Percentiles rank a stretch among this genome's conserved stretches.
Evolutionary conservation across 768 basidiomycete genomes (phyloP).

Genomic region (Hemileccinum rubropunctum): DNA sequence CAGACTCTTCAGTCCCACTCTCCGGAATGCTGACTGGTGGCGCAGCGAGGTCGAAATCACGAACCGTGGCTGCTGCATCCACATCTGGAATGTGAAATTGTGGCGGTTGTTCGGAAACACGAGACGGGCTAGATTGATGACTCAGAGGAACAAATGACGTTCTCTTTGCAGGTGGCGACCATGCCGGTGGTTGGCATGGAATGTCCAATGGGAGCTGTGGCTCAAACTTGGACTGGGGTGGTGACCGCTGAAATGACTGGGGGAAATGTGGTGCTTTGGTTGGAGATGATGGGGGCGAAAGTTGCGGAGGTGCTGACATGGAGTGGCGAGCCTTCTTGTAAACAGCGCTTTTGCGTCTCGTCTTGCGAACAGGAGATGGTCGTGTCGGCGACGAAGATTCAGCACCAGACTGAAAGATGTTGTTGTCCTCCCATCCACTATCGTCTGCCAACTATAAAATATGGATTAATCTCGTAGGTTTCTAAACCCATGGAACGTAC

Average conservation of each 20-base stretch:
- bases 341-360: constrained; percentile 37
- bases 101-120: constrained; percentile 9
- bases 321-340: constrained; percentile 63
- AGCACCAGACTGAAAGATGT: constrained; percentile 87
- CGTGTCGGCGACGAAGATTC: constrained; percentile 80
- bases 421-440: constrained; percentile 89
- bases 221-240: constrained; percentile 56
- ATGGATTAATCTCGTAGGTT: constrained; percentile 7
- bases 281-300: constrained; percentile 43
- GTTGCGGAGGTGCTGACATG: constrained; percentile 66
- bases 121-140: constrained; percentile 19
- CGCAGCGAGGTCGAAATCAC: background rate
- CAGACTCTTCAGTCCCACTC: constrained; percentile 13
- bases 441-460: constrained; percentile 46
- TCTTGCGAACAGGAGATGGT: constrained; percentile 53
- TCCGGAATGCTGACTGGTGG: constrained; percentile 21
- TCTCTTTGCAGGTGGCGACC: constrained; percentile 14
- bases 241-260: constrained; percentile 33
- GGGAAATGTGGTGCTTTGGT: constrained; percentile 25
- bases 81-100: constrained; percentile 4
- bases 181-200: constrained; percentile 28
- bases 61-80: background rate
- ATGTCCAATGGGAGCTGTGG: constrained; percentile 46
- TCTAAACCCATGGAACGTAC: constrained; percentile 34
- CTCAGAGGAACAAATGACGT: constrained; percentile 13